Evolutionary conservation across 805 yeast genomes (phyloP).

Genomic region (Yarrowia keelungensis): DNA sequence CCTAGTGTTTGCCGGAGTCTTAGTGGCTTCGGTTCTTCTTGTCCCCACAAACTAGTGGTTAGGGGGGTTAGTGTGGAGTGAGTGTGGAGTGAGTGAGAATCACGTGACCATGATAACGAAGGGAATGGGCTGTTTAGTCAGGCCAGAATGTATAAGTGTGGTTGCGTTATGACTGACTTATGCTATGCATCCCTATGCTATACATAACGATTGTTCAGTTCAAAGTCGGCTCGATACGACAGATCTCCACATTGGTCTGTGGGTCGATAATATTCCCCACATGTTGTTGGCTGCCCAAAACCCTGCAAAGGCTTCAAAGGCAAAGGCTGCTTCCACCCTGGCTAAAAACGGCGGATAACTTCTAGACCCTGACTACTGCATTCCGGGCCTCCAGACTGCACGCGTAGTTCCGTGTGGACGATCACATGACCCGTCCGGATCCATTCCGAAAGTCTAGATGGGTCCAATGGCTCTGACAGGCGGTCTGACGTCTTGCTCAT

Average conservation of each 20-base stretch:
- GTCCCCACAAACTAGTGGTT: conserved; percentile 7
- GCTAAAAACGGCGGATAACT: conserved; percentile 27
- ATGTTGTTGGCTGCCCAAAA: neutral
- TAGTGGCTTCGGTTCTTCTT: neutral
- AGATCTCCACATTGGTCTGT: conserved; percentile 3
- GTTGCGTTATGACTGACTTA: neutral
- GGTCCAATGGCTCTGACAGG: neutral
- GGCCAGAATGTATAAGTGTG: too few species aligned
- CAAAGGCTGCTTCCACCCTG: neutral
- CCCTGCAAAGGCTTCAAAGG: too few species aligned
- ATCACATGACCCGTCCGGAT: conserved; percentile 12
- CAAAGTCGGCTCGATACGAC: too few species aligned
- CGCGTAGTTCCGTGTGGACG: neutral
- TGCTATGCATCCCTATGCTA: conserved; percentile 14
- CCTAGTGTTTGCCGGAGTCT: neutral
- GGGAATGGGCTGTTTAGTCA: too few species aligned
- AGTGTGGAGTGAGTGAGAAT: neutral
- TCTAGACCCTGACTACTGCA: conserved; percentile 36
- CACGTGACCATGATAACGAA: neutral
- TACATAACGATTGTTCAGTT: neutral
- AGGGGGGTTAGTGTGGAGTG: neutral
- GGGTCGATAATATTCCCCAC: conserved; percentile 26
- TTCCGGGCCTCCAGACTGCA: conserved; percentile 4
- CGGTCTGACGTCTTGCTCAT: conserved; percentile 8
- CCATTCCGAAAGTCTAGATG: conserved; percentile 23